These are phyloP conservation scores for Penicillium griseofulvum DNA, from an alignment of 2,329 filamentous ascomycete genomes.

Conservation along the genomic window DNA sequence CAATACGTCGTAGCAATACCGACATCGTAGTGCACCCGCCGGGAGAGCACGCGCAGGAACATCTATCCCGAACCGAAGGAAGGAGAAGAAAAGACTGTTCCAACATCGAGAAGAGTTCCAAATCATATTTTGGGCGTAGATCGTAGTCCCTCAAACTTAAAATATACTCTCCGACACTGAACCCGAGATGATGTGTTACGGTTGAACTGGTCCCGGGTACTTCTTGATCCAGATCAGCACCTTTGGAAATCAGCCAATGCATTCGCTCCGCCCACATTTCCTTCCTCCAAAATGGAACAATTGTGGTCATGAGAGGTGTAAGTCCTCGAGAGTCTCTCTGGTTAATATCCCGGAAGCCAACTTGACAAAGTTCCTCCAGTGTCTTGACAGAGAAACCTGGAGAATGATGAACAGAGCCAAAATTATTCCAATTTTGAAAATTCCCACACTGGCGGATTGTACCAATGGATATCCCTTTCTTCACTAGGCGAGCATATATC, in stretches of 20 bases:
- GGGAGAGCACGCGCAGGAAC: conserved; percentile 1
- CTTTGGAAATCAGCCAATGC: background rate
- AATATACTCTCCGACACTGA: too few species aligned
- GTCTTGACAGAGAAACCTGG: background rate
- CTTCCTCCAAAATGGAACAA: too few species aligned
- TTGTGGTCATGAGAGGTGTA: background rate
- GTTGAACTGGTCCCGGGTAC: background rate
- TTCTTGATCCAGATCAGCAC: background rate
- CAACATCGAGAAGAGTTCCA: too few species aligned
- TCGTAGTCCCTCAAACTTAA: too few species aligned
- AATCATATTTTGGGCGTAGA: too few species aligned
- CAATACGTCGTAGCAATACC: background rate
- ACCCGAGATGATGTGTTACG: background rate
- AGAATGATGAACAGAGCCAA: background rate
- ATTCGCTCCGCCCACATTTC: too few species aligned
- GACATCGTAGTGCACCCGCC: conserved; percentile 2
- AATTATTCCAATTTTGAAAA: too few species aligned
- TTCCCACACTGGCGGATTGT: too few species aligned
- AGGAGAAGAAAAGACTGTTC: background rate
- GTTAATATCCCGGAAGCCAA: background rate
- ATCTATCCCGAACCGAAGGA: background rate
- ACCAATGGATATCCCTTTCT: background rate
- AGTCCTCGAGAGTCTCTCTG: background rate
- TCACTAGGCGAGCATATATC: background rate
- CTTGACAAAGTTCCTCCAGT: background rate